Evolutionary conservation across 768 basidiomycete genomes (phyloP).

Genomic region (Tulasnella calospora): DNA sequence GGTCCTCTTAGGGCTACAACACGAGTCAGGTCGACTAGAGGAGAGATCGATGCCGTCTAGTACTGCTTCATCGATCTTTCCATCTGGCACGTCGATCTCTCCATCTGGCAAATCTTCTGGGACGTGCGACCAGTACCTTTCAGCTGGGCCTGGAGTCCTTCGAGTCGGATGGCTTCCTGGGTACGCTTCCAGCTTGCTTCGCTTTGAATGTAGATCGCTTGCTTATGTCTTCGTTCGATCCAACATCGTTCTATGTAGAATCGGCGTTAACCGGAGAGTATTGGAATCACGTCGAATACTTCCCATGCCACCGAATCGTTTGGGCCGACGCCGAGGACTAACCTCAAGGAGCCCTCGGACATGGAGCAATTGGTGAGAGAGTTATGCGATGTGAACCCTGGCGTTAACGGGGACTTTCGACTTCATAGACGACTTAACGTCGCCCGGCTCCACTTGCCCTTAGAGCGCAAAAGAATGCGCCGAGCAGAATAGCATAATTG

Average conservation of each 20-base stretch:
- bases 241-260: background rate
- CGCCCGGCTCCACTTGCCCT: constrained; percentile 4
- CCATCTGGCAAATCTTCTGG: background rate
- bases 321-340: background rate
- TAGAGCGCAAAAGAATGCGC: constrained; percentile 5
- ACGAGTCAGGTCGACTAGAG: background rate
- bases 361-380: background rate
- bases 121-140: background rate
- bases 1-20: background rate
- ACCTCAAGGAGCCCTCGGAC: background rate
- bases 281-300: constrained; percentile 20
- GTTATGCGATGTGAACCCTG: background rate
- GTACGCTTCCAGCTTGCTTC: too few species aligned
- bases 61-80: background rate
- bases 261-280: constrained; percentile 13
- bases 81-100: too few species aligned
- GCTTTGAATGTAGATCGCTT: background rate
- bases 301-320: background rate
- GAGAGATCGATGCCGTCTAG: background rate
- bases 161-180: background rate
- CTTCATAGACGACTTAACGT: constrained; percentile 9
- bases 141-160: background rate
- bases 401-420: background rate
- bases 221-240: background rate
- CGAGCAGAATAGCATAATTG: background rate